Evolutionary conservation across 2,329 filamentous ascomycete species (phyloP), one percentile per base, ranked within the genome.

Genomic region (Fusarium sambucinum): DNA sequence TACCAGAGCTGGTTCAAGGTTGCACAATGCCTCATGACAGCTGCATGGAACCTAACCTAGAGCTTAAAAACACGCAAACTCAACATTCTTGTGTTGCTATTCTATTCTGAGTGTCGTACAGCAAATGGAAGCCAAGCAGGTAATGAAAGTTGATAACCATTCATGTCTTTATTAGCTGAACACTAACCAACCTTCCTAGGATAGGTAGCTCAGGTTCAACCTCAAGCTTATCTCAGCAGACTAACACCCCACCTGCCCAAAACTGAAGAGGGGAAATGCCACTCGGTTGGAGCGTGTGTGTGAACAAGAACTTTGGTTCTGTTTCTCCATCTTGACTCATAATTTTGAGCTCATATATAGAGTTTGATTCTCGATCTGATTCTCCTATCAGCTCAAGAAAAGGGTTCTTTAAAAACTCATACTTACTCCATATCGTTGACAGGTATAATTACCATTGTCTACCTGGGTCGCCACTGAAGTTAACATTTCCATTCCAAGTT

Each of bases 181-280:
- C 42, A 63, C 29, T 23, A 52, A 30, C 35, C 33, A 44, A 41
- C 42, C 32, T 38, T 50, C 21, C 47, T 50, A 32, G 38, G 47
- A 38, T 50, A 50, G 47, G 47, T 23, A 50, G 47, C 32, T 50
- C 32, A 38, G 51, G 41, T 42, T 58, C 44, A 19, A 41, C 27
- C 46, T 17, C 54, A 54, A 42, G 70, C 70, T 73, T 73, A 73
- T 70, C 71, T 73, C 69, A 72, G 69, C 66, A 70, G 47, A 54
- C 53, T 48, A 30, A 44, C 55, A 63, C 69, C 70, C 70, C 66
- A 71, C 70, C 58, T 73, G 66, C 63, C 69, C 54, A 68, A 66
- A 71, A 60, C 54, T 40, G 57, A 68, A 73, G 68, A 71, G 69
- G 71, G 71, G 71, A 68, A 73, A 71, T 40, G 40, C 27, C 41